A percentile compares a stretch with the other conserved stretches of the same genome.
These are phyloP conservation scores for Ligustrum vulgare DNA, from an alignment of 257 asterid species.

Conservation along the genomic window DNA sequence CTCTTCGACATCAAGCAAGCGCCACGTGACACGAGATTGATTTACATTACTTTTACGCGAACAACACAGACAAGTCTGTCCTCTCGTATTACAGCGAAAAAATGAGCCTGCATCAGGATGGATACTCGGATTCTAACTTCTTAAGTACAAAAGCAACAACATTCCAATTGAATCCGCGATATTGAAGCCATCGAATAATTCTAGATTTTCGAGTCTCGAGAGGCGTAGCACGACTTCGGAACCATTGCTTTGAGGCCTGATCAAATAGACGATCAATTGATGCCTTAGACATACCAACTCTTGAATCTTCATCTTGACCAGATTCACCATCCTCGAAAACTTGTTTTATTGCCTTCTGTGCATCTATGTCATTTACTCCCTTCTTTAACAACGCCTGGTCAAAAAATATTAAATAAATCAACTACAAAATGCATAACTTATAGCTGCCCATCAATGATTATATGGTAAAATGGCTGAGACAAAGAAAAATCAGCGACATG, in stretches of 20 bases:
- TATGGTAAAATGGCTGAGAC: constrained; percentile 10
- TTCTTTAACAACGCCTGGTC: constrained; percentile 60
- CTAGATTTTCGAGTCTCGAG: constrained; percentile 69
- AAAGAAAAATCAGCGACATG: not conserved
- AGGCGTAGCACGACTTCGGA: constrained; percentile 48
- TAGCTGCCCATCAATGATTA: not conserved
- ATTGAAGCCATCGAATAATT: constrained; percentile 84
- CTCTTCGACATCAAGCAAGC: no score
- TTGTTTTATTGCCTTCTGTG: constrained; percentile 63
- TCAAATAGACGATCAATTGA: constrained; percentile 61
- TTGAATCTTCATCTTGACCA: constrained; percentile 47
- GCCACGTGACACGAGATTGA: not conserved
- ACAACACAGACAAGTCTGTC: not conserved
- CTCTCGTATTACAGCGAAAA: not conserved
- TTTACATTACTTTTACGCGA: no score
- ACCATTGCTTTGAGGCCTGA: constrained; percentile 87
- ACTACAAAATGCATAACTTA: not conserved
- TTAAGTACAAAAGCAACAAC: constrained; percentile 47
- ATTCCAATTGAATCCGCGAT: constrained; percentile 85
- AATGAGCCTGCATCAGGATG: constrained; percentile 36
- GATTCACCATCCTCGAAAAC: constrained; percentile 48
- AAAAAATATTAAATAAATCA: constrained; percentile 9
- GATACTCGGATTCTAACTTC: constrained; percentile 53
- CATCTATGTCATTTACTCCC: constrained; percentile 60
- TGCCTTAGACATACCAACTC: constrained; percentile 57